These are phyloP conservation scores for Saccharomycopsis schoenii DNA, from an alignment of 805 yeast species.

Conservation along the genomic window DNA sequence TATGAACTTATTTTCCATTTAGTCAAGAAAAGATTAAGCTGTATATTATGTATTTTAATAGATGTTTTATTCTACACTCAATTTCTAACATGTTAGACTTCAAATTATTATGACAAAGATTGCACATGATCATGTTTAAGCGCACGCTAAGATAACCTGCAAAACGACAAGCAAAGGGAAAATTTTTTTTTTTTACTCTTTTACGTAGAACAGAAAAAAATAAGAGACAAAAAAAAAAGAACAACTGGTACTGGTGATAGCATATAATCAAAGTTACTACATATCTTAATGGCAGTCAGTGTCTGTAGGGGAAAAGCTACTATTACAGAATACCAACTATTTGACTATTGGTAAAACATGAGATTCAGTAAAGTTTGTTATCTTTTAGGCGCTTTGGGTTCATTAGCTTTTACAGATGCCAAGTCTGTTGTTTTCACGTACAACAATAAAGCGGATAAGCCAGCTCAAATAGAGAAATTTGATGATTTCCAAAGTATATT, in stretches of 20 bases:
- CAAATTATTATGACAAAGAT: no score
- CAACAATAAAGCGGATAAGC: background rate
- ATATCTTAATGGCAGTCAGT: no score
- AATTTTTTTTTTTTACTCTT: no score
- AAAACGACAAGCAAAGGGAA: no score
- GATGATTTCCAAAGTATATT: conserved; percentile 9
- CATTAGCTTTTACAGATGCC: background rate
- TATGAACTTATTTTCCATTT: background rate
- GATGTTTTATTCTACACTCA: background rate
- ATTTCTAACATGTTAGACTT: background rate
- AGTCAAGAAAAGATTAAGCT: background rate
- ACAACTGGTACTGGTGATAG: no score
- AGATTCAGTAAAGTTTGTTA: background rate
- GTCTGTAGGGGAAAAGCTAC: background rate
- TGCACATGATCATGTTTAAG: no score
- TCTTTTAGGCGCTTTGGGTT: background rate
- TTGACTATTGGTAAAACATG: background rate
- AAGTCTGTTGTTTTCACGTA: background rate
- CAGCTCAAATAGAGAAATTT: background rate
- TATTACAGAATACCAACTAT: background rate
- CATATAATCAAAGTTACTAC: no score
- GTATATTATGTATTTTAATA: background rate
- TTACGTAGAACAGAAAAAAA: no score
- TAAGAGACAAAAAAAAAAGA: no score
- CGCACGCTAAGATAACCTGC: no score